phyloP scores from a whole-genome alignment of 108 stramenopile genomes.

The Pseudonitzschia multiseries region DNA sequence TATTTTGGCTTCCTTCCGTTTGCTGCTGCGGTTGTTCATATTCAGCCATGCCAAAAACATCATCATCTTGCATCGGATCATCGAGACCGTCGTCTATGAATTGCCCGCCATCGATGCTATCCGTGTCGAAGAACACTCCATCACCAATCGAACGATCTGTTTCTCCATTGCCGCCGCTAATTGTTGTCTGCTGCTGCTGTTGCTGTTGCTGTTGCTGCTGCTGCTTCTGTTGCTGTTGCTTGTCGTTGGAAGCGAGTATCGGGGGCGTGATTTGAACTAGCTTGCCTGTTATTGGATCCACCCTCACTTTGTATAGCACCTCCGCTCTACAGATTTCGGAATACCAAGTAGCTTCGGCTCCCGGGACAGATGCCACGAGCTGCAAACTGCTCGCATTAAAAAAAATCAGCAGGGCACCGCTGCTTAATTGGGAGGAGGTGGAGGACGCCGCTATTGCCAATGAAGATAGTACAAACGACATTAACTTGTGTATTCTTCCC shows the following conservation, averaged over 20 bases:
- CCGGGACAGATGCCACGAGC: background rate
- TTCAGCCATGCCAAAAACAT: background rate
- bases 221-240: background rate
- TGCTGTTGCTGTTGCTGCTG: background rate
- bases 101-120: background rate
- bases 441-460: too few relatives aligned
- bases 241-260: background rate
- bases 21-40: background rate
- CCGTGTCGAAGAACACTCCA: background rate
- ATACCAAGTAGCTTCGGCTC: constrained; percentile 2
- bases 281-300: background rate
- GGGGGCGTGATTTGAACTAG: background rate
- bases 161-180: background rate
- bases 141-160: background rate
- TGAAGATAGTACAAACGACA: too few relatives aligned
- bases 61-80: background rate
- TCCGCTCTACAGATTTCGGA: background rate
- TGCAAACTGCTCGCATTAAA: background rate
- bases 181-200: too few relatives aligned
- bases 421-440: too few relatives aligned
- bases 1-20: background rate
- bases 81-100: background rate
- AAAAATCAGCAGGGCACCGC: too few relatives aligned
- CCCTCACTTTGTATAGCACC: background rate
- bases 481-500: too few relatives aligned